A percentile compares a stretch with the other conserved stretches of the same genome.
These are phyloP conservation scores for Daldinia grandis DNA, from an alignment of 495 filamentous ascomycete species.

Conservation along the genomic window DNA sequence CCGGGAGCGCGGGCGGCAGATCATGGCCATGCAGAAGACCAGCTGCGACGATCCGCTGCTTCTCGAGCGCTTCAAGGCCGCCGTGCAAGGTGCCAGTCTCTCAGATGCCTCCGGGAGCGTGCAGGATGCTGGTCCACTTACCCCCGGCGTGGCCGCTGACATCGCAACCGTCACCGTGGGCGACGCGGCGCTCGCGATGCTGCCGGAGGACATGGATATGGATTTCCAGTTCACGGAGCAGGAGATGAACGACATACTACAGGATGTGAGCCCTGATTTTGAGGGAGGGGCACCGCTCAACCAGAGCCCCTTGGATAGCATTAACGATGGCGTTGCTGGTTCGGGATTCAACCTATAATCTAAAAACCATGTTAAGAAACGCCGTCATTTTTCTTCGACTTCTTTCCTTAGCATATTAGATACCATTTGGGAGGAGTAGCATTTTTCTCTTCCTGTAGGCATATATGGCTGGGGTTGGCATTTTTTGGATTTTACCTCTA, in stretches of 20 bases:
- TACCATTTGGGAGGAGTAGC: slow-evolving; percentile 47
- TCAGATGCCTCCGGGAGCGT: neutral
- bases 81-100: slow-evolving; percentile 35
- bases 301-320: neutral
- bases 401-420: slow-evolving; percentile 30
- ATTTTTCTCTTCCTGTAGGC: slow-evolving; percentile 8
- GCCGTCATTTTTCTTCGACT: slow-evolving; percentile 1
- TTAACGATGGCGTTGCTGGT: neutral
- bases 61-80: slow-evolving; percentile 58
- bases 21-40: slow-evolving; percentile 52
- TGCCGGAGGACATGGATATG: slow-evolving; percentile 40
- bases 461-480: neutral
- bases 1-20: slow-evolving; percentile 51
- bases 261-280: slow-evolving; percentile 44
- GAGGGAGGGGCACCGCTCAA: slow-evolving; percentile 15
- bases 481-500: slow-evolving; percentile 10
- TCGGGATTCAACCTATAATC: slow-evolving; percentile 18
- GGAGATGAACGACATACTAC: slow-evolving; percentile 52
- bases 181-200: slow-evolving; percentile 16
- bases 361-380: neutral
- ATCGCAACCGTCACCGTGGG: slow-evolving; percentile 16
- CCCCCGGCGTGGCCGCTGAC: slow-evolving; percentile 21
- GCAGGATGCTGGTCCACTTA: neutral
- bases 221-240: slow-evolving; percentile 47
- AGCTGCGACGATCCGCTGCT: slow-evolving; percentile 59